A percentile compares a stretch with the other conserved stretches of the same genome.
phyloP scores from a whole-genome alignment of 2,329 filamentous ascomycete species.

The Setomelanomma holmii region DNA sequence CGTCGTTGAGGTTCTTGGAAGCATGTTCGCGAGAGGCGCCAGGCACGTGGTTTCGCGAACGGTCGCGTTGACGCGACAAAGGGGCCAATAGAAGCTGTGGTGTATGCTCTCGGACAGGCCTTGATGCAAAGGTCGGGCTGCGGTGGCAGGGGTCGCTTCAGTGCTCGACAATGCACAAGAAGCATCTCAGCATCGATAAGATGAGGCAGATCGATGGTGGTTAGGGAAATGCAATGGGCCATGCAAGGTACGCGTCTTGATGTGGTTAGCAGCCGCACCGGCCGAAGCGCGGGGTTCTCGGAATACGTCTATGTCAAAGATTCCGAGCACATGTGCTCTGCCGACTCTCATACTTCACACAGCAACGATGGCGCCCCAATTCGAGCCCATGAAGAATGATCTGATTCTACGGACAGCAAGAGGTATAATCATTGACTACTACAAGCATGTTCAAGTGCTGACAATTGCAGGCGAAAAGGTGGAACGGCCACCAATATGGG shows the following conservation, averaged over 20 bases:
- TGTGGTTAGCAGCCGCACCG: slow-evolving; percentile 23
- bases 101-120: not conserved
- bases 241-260: slow-evolving; percentile 28
- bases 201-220: slow-evolving; percentile 2
- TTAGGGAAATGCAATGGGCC: slow-evolving; percentile 2
- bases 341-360: slow-evolving; percentile 5
- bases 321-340: slow-evolving; percentile 17
- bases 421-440: slow-evolving; percentile 62
- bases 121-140: not conserved
- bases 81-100: not conserved
- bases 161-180: slow-evolving; percentile 9
- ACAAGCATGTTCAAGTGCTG: slow-evolving; percentile 13
- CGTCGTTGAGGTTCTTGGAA: slow-evolving; percentile 35
- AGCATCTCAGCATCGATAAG: slow-evolving; percentile 26
- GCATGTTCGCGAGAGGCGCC: slow-evolving; percentile 2
- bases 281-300: slow-evolving; percentile 32
- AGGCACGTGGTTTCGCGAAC: slow-evolving; percentile 38
- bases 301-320: slow-evolving; percentile 17
- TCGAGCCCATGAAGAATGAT: slow-evolving; percentile 90
- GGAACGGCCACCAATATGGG: slow-evolving; percentile 94
- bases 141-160: slow-evolving; percentile 8
- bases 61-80: slow-evolving; percentile 31
- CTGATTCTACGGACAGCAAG: slow-evolving; percentile 86
- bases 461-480: slow-evolving; percentile 76
- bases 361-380: slow-evolving; percentile 70